Evolutionary conservation across 2,329 filamentous ascomycete species (phyloP).

Genomic region (Chalaropsis thielavioides): DNA sequence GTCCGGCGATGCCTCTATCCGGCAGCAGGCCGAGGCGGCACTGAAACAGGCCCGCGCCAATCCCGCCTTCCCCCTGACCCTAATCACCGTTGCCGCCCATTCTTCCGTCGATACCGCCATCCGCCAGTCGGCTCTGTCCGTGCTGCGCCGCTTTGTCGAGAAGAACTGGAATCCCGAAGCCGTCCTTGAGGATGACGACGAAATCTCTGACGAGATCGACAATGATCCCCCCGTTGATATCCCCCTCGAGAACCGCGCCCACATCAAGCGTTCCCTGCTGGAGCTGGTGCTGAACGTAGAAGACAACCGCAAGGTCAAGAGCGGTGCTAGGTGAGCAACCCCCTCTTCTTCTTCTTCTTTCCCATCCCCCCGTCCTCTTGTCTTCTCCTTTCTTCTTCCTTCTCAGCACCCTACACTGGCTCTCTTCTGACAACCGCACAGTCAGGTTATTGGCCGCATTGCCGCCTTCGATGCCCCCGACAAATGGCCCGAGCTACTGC

Average conservation of each 20-base stretch:
- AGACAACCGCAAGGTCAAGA: slow-evolving; percentile 73
- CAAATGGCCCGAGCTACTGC: slow-evolving; percentile 81
- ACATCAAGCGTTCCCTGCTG: slow-evolving; percentile 59
- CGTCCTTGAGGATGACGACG: slow-evolving; percentile 51
- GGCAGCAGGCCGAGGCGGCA: slow-evolving; percentile 76
- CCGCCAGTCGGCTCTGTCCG: slow-evolving; percentile 69
- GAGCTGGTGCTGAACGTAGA: slow-evolving; percentile 60
- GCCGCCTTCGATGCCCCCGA: slow-evolving; percentile 87
- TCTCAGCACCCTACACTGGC: background rate
- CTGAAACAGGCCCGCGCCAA: slow-evolving; percentile 56
- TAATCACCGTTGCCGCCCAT: slow-evolving; percentile 70
- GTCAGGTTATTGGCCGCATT: slow-evolving; percentile 77
- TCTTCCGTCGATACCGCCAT: slow-evolving; percentile 56
- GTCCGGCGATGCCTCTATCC: slow-evolving; percentile 56
- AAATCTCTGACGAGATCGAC: slow-evolving; percentile 51
- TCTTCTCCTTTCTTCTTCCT: background rate
- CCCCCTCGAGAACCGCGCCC: slow-evolving; percentile 37
- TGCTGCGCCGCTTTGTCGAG: slow-evolving; percentile 70
- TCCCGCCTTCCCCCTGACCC: slow-evolving; percentile 60
- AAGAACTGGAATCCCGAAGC: slow-evolving; percentile 68
- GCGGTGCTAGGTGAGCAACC: slow-evolving; percentile 60
- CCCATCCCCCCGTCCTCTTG: background rate
- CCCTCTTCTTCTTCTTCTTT: background rate
- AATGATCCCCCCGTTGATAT: slow-evolving; percentile 22
- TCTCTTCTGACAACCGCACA: slow-evolving; percentile 22